Conservation (phyloP, 2,329 filamentous ascomycete genomes). For the Colletotrichum abscissum region DNA sequence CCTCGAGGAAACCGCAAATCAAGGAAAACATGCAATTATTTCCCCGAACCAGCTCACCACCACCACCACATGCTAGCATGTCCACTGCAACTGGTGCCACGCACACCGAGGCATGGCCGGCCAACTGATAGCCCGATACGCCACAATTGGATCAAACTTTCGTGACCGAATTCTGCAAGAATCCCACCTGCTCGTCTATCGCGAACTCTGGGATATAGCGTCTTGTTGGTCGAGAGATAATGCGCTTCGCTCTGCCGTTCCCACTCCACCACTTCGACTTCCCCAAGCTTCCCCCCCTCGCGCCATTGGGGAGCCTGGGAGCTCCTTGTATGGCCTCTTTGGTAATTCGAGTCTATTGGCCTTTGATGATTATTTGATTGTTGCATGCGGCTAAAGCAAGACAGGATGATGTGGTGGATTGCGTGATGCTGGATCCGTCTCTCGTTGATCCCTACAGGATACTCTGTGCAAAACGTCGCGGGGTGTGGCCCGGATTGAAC, state of each 20-base stretch:
- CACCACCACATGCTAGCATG: background rate
- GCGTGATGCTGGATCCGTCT: constrained; percentile 8
- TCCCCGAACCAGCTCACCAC: constrained; percentile 19
- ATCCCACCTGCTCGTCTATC: constrained; percentile 21
- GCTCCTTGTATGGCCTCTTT: background rate
- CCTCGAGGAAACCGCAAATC: background rate
- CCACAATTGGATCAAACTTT: constrained; percentile 22
- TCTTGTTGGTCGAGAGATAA: constrained; percentile 8
- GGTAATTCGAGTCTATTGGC: background rate
- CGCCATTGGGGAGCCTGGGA: constrained; percentile 9
- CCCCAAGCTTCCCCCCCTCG: background rate
- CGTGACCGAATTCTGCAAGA: constrained; percentile 20
- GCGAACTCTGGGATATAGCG: constrained; percentile 5
- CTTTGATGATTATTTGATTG: background rate
- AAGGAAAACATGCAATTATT: constrained; percentile 18
- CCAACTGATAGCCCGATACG: constrained; percentile 3
- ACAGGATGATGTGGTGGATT: constrained; percentile 10
- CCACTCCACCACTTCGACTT: constrained; percentile 3
- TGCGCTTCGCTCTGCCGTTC: constrained; percentile 5
- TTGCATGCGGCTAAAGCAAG: constrained; percentile 30
- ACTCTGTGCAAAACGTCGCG: constrained; percentile 4
- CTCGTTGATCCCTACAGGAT: background rate
- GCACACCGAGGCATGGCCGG: background rate
- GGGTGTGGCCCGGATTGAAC: background rate
- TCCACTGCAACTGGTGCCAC: constrained; percentile 10